Evolutionary conservation across 2,329 filamentous ascomycete genomes (phyloP), one percentile per base, ranked within the genome.

Genomic region (Neofusicoccum ribis): DNA sequence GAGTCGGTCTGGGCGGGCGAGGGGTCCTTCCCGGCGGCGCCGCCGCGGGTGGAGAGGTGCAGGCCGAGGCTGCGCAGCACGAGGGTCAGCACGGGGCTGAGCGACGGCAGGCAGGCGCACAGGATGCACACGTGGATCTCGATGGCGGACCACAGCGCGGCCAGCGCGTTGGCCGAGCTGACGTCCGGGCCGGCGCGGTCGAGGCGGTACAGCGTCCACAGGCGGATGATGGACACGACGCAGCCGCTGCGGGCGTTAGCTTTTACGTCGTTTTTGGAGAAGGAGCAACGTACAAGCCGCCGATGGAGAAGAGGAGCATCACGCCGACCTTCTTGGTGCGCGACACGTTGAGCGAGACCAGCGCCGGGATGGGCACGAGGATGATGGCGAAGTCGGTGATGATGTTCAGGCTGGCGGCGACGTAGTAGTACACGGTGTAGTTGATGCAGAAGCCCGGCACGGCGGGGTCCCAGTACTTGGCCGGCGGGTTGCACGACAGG

Each of bases 401-500:
- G 37, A 63, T 63, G 47, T 54, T 63, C n/a, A 49, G 47, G 11
- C 31, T 34, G 31, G 31, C 43, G 43, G 36, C 44, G 44, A 62
- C 12, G 31, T 62, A 62, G 44, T 50, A 62, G 34, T 50, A 62
- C 34, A 41, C 31, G 6, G 11, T 41, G 44, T 49, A 37, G 15
- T 62, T 49, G 31, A 62, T 49, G 36, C 58, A 62, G 31, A 15
- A 39, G 2, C 58, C 58, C 5, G 7, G 7, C 2, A 37, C 17
- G 31, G 27, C 12, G 3, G 72, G 69, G 49, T 74, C 66, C 73
- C 73, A 74, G 43, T 72, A 75, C 1, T 69, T 68, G 1, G 54
- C 39, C 0, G 74, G 65, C 1, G 73, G 73, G 0, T 39, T 70
- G 66, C 72, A 75, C 3, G 67, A 64, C 47, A 74, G 71, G 23